Base-by-base conservation (phyloP, 192 early-diverging fungal species). In the Cetraspora pellucida region DNA sequence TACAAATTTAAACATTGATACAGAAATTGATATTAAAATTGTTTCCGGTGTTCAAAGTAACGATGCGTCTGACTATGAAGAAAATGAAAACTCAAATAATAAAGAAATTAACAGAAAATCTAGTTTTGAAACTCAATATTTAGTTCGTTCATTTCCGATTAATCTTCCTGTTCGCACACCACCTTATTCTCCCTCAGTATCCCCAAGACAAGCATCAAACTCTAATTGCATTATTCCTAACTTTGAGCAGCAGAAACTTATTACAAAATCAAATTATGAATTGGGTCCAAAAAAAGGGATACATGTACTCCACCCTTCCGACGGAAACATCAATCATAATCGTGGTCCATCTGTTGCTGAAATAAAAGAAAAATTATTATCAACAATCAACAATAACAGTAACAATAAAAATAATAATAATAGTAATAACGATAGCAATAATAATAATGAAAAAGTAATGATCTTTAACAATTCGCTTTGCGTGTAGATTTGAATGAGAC, bases 361-460 rank as follows among this genome's bases (percentile, higher is more conserved):
- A 21, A 23, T 59, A 27, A 59, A 59, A 59, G 58, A 59, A 59
- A n/a, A 25, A 23, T 59, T 59, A n/a, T 59, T 59, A 25, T 59
- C 58, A 59, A 21, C 23, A 25, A 21, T 23, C 10, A 59, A 59
- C 25, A 25, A 59, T 59, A 59, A 27, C 25, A 59, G 10, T 25
- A 59, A 25, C 10, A 25, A 25, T 25, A 25, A 27, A 27, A 59
- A 59, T 27, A 27, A 25, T 11, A 59, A 27, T 23, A 11, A 9
- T 11, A 59, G 25, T n/a, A 25, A 21, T 28, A 25, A 59, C 25
- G 9, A 21, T 25, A 37, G 7, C 9, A 59, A 59, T 25, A 3
- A 8, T 59, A 21, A 11, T 59, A 59, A 59, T 59, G 16, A 23
- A 59, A 5, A 21, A 59, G 23, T 25, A 21, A n/a, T 59, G 10